Conservation (phyloP, 768 basidiomycete genomes). For the Rhodotorula toruloides region DNA sequence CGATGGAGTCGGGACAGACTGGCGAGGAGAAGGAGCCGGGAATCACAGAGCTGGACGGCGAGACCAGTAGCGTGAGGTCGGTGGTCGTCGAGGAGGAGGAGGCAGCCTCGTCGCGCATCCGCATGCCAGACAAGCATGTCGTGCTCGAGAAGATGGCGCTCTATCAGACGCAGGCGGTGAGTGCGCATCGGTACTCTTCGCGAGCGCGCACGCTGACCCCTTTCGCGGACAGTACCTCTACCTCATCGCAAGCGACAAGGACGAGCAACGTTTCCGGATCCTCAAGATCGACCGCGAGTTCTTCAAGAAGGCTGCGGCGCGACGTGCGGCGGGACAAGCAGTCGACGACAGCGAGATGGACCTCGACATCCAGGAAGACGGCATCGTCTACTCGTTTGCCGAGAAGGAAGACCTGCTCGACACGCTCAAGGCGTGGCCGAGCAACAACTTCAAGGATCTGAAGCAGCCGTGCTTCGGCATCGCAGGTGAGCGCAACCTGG, state of each 20-base stretch:
- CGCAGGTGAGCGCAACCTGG: too few relatives aligned
- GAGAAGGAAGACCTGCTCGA: constrained; percentile 86
- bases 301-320: neutral
- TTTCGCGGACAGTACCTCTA: constrained; percentile 60
- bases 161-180: constrained; percentile 75
- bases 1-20: too few relatives aligned
- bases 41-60: too few relatives aligned
- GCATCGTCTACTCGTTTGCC: constrained; percentile 76
- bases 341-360: neutral
- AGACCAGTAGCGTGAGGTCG: too few relatives aligned
- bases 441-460: constrained; percentile 81
- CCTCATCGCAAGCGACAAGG: constrained; percentile 82
- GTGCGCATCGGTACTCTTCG: constrained; percentile 6
- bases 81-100: too few relatives aligned
- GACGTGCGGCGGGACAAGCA: neutral
- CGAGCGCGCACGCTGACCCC: neutral
- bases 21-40: too few relatives aligned
- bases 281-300: constrained; percentile 90
- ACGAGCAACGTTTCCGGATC: constrained; percentile 80
- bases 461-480: constrained; percentile 47
- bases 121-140: neutral
- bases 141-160: constrained; percentile 75
- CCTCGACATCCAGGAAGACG: constrained; percentile 63
- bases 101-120: neutral
- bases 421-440: constrained; percentile 95